phyloP scores from a whole-genome alignment of 805 yeast species.

The Kazachstania taianensis region DNA sequence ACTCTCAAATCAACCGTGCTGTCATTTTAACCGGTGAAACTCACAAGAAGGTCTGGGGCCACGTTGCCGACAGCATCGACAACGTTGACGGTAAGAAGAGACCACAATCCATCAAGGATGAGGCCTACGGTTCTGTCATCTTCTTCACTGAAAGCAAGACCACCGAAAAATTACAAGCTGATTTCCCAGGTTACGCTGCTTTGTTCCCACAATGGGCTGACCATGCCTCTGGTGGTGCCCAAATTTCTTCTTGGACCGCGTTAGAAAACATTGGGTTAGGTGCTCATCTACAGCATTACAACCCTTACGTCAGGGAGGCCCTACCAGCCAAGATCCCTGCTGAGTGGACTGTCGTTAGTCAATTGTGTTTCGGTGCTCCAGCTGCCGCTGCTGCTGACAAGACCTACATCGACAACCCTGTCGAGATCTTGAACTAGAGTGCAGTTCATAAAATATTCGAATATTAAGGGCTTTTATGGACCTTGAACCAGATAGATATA shows the following conservation, averaged over 20 bases:
- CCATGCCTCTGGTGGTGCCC: slow-evolving; percentile 41
- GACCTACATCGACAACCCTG: slow-evolving; percentile 30
- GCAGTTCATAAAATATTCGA: not conserved
- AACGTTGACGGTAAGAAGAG: slow-evolving; percentile 32
- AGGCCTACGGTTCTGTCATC: slow-evolving; percentile 40
- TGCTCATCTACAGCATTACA: slow-evolving; percentile 45
- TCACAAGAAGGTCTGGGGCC: slow-evolving; percentile 38
- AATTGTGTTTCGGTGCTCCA: slow-evolving; percentile 43
- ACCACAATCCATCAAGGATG: slow-evolving; percentile 35
- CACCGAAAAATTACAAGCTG: slow-evolving; percentile 33
- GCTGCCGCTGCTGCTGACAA: slow-evolving; percentile 32
- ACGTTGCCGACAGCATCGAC: slow-evolving; percentile 31
- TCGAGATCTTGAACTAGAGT: slow-evolving; percentile 6
- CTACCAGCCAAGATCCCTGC: slow-evolving; percentile 33
- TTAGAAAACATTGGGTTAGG: slow-evolving; percentile 37
- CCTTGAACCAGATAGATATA: no score
- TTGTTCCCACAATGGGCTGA: slow-evolving; percentile 40
- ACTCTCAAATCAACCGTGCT: slow-evolving; percentile 42
- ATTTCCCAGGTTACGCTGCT: slow-evolving; percentile 35
- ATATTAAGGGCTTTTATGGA: not conserved
- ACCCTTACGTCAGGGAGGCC: slow-evolving; percentile 34
- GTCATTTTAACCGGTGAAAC: slow-evolving; percentile 36
- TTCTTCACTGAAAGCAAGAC: slow-evolving; percentile 38
- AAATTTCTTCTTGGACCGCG: slow-evolving; percentile 41
- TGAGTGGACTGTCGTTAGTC: slow-evolving; percentile 38